Evolutionary conservation across 2,329 filamentous ascomycete species (phyloP), one percentile per base, ranked within the genome.

Genomic region (Fusarium coicis): DNA sequence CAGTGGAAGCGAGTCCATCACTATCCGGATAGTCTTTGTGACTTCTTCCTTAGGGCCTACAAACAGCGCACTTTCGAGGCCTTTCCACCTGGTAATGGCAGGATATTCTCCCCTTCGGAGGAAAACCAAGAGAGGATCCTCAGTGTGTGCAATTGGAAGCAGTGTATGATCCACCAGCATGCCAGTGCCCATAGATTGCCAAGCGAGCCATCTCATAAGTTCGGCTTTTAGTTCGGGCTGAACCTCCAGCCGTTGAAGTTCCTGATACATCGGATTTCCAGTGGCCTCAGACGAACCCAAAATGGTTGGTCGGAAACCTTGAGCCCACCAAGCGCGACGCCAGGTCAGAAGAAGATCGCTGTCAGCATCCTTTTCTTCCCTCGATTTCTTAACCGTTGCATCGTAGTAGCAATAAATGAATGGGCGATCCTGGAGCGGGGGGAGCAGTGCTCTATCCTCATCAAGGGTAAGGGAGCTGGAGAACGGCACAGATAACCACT

Each of bases 381-480:
- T 86, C 37, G 92, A 88, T 81, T 92, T 92, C 68, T 87, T 83
- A 23, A 86, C 81, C 9, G 89, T 90, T 16, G 89, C 85, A 78
- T 97, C 94, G 80, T 97, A 97, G 82, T 96, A 98, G 72, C 95
- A 97, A 83, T 97, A 98, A 61, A 98, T 91, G 2, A 91, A 87
- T 30, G 92, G 91, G 28, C 96, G 89, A 37, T 88, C 84, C 52
- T 81, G 83, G 34, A 97, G 84, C 6, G 93, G 93, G 52, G 96
- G 96, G 7, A 98, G 90, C 61, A 98, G 88, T 12, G 93, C 92
- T 60, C 94, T 89, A 78, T 93, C 92, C 80, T 97, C 93, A 79
- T 97, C 95, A 63, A 96, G 87, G 0, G 89, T 92, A 65, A 96
- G 87, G 21, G 90, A 89, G 47, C 91, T 95, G 23, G 95, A 97